Evolutionary conservation across 139 green algal genomes (phyloP), one percentile per base, ranked within the genome.

Genomic region (Chlamydomonas sp.): DNA sequence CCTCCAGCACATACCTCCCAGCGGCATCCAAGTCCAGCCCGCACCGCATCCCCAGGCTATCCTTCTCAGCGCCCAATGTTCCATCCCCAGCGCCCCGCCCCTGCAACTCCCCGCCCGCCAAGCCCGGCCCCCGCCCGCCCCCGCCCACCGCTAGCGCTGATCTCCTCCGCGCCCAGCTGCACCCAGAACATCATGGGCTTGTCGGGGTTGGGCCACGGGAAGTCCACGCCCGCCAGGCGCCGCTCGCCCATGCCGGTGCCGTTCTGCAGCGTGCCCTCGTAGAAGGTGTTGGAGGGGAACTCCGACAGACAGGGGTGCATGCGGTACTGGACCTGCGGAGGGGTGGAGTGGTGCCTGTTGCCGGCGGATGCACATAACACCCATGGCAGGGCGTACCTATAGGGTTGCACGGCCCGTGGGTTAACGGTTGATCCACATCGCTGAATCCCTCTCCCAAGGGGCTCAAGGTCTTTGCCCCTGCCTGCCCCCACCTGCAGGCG

Each of bases 211-310:
- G 92, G 93, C 93, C 93, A 95, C 20, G 92, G 93, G 78, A 94
- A 95, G 75, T 91, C 90, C 64, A 92, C 85, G 0, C 89, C 89
- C 15, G 58, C 62, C 71, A 91, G 82, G 4, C 80, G 72, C 8
- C 92, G 78, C 77, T 94, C 90, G 5, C 86, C 90, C 78, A 91
- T 90, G 58, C 92, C 92, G 3, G 94, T 93, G 67, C 95, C 95
- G 75, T 95, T 98, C 93, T 98, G 97, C 77, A 99, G 97, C 16
- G 94, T 97, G 77, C 98, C 98, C 94, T 99, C 98, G 83, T 99
- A 99, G 87, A 99, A 99, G 3, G 90, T 97, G 94, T 99, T 98
- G 83, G 92, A 97, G 58, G 98, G 98, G 92, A 99, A 99, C 90
- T 98, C 95, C 63, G 93, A 97, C 60, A 99, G 92, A 85, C 93